phyloP scores from a whole-genome alignment of 257 asterid species.

The Solanum lycopersicoides region DNA sequence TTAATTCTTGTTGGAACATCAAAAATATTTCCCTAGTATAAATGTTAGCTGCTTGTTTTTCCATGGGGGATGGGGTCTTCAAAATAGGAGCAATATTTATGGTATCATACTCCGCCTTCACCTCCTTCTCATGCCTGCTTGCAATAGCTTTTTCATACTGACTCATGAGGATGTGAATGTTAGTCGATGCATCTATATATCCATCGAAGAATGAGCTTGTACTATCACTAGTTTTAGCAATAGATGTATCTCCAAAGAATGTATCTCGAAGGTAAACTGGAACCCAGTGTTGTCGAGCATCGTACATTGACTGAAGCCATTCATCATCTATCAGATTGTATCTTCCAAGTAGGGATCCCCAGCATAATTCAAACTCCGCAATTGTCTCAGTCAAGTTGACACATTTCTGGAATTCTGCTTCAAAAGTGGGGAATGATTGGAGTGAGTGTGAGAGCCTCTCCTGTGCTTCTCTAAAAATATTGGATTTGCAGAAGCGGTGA shows the following conservation, averaged over 20 bases:
- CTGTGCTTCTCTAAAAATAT: constrained; percentile 78
- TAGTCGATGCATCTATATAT: constrained; percentile 83
- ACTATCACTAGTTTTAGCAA: constrained; percentile 65
- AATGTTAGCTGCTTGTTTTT: constrained; percentile 79
- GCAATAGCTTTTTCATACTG: constrained; percentile 83
- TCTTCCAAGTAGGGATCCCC: constrained; percentile 65
- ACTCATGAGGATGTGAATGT: constrained; percentile 61
- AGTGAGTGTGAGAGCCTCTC: constrained; percentile 69
- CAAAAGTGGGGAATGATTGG: constrained; percentile 60
- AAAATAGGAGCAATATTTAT: constrained; percentile 53
- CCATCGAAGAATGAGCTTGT: constrained; percentile 93
- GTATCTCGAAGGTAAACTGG: constrained; percentile 73
- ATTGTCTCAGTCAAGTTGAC: constrained; percentile 64
- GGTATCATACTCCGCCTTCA: constrained; percentile 82
- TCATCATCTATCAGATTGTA: constrained; percentile 57
- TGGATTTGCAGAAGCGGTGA: constrained; percentile 91
- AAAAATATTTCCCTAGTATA: constrained; percentile 70
- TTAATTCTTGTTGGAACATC: constrained; percentile 84
- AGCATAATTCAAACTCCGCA: constrained; percentile 79
- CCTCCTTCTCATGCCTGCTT: constrained; percentile 93
- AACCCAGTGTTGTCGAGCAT: constrained; percentile 80
- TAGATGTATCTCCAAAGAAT: constrained; percentile 86
- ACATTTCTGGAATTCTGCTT: constrained; percentile 68
- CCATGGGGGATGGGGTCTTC: constrained; percentile 95
- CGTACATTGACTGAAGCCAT: constrained; percentile 60